These are phyloP conservation scores for Chimonanthus praecox DNA, from an alignment of 164 flowering plant genomes.

Conservation along the genomic window DNA sequence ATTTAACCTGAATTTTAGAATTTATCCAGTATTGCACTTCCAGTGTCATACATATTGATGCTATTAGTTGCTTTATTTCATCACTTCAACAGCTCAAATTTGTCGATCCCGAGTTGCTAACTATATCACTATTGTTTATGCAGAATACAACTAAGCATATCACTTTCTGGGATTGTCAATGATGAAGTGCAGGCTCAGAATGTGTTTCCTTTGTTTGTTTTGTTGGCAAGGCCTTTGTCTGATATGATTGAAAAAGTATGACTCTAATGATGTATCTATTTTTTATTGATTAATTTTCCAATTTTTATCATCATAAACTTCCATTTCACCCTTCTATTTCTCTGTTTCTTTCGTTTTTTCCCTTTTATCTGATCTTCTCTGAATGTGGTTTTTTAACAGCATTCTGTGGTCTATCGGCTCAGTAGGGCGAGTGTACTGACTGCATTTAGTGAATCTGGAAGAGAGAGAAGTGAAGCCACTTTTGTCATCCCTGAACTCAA, in stretches of 20 bases:
- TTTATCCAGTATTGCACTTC: too few relatives aligned
- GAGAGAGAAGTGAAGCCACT: slow-evolving; percentile 40
- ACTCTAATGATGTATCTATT: not conserved
- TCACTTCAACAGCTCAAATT: not conserved
- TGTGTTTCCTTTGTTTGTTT: slow-evolving; percentile 56
- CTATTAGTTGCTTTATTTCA: not conserved
- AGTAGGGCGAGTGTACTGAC: slow-evolving; percentile 44
- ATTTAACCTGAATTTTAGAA: too few relatives aligned
- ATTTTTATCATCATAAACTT: not conserved
- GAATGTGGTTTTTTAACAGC: slow-evolving; percentile 24
- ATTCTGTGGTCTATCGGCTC: slow-evolving; percentile 39
- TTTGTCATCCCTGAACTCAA: slow-evolving; percentile 66
- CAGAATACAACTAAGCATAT: slow-evolving; percentile 66
- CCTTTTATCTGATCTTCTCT: slow-evolving; percentile 1
- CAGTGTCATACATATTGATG: not conserved
- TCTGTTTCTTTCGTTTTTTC: not conserved
- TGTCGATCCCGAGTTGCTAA: not conserved
- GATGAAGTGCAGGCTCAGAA: slow-evolving; percentile 35
- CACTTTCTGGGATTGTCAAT: slow-evolving; percentile 39
- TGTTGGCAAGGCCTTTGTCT: slow-evolving; percentile 57
- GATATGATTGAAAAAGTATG: slow-evolving; percentile 52
- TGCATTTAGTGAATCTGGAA: slow-evolving; percentile 30
- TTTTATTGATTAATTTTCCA: not conserved
- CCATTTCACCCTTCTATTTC: not conserved
- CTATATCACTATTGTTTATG: not conserved